Conservation (phyloP, 441 rosid species). For the Erysimum pusillum region DNA sequence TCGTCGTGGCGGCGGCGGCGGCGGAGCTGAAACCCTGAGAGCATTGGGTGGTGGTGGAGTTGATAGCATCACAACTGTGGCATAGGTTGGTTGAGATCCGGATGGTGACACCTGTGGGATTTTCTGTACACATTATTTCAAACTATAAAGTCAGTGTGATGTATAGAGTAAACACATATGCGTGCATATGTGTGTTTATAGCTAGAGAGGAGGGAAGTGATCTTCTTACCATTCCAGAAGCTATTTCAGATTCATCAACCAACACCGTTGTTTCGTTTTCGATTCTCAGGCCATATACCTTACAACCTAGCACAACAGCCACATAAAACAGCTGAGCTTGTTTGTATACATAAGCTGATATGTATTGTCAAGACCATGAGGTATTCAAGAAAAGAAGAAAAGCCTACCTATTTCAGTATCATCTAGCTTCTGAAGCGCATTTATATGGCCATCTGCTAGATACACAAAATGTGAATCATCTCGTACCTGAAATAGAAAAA, state of each 20-base stretch:
- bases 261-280: constrained; percentile 95
- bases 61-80: too few species aligned
- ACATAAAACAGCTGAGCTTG: constrained; percentile 14
- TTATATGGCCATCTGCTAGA: constrained; percentile 94
- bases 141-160: not conserved
- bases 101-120: constrained; percentile 80
- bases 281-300: constrained; percentile 93
- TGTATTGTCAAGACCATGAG: too few species aligned
- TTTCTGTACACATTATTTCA: constrained; percentile 60
- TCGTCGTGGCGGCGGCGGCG: too few species aligned
- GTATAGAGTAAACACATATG: not conserved
- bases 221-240: constrained; percentile 79
- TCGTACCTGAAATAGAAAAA: constrained; percentile 72
- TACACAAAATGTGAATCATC: constrained; percentile 95
- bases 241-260: constrained; percentile 87
- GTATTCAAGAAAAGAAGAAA: not conserved
- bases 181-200: not conserved
- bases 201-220: not conserved
- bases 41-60: too few species aligned
- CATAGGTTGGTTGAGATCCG: too few species aligned
- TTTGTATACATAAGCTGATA: constrained; percentile 2
- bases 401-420: constrained; percentile 70
- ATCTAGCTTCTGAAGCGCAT: constrained; percentile 76
- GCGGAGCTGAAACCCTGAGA: too few species aligned
- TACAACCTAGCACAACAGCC: constrained; percentile 64